Evolutionary conservation across 805 yeast genomes (phyloP), one percentile per base, ranked within the genome.

Genomic region (Candida dendrica): DNA sequence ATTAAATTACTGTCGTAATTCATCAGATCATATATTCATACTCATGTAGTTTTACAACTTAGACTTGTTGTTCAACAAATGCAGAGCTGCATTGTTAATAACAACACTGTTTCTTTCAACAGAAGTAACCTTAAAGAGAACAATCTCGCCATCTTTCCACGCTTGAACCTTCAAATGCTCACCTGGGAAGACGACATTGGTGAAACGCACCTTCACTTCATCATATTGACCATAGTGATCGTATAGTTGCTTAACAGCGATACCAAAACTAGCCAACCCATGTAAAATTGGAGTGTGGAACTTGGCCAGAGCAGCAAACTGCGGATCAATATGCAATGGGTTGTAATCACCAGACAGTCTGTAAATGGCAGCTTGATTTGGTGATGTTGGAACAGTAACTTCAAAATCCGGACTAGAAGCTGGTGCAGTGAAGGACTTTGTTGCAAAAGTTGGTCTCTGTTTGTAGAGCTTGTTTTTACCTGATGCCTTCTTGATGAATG

Each of bases 301-400:
- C 47, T 83, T 84, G 38, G 91, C 97, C 43, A 85, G 85, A 48
- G 81, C 77, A 14, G 98, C 97, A 65, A 90, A 84, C 26, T 62
- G 71, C 16, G 98, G 97, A 66, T 91, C 98, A 59, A 91, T 82
- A 68, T 90, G 98, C 53, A 91, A 74, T 46, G 98, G 98, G 64
- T 91, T 91, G 63, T 81, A 81, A 69, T 91, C 98, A 42, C 96
- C 98, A 47, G 91, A 82, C 47, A 91, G 71, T 61, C 98, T 78
- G 69, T 91, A 91, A 42, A 90, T 65, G 4, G 95, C 87, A 37
- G 97, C 97, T 62, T 81, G 88, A 61, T 89, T 85, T 35, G 63
- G 69, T 22, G 72, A 59, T 2, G 93, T 84, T 49, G 72, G 64
- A 53, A 77, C 73, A 35, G 71, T 75, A 37, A 64, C 61, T 43